Conservation (phyloP, 1,284 basidiomycete genomes). For the Xerocomus minutiporus region DNA sequence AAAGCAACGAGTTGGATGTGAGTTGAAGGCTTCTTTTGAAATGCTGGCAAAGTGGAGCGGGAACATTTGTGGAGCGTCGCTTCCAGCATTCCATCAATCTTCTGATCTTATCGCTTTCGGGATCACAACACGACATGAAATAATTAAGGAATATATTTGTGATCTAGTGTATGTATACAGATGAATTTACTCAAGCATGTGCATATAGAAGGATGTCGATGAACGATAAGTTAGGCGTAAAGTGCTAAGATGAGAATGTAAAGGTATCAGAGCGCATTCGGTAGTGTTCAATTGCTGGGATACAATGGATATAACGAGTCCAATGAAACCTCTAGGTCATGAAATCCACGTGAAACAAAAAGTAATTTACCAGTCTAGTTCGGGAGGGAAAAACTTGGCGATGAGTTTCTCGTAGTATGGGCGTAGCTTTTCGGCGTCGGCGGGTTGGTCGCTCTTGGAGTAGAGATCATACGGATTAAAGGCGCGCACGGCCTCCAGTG, state of each 20-base stretch:
- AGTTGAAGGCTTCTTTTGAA: not conserved
- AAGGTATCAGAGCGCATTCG: not conserved
- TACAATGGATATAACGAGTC: not conserved
- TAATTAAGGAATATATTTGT: not conserved
- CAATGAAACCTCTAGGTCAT: conserved; percentile 7
- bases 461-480: conserved; percentile 92
- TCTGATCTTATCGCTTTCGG: not conserved
- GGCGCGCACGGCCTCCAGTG: conserved; percentile 65
- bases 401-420: conserved; percentile 84
- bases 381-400: conserved; percentile 77
- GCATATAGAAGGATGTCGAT: not conserved
- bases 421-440: conserved; percentile 58
- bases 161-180: conserved; percentile 1
- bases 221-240: conserved; percentile 18
- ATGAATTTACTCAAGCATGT: conserved; percentile 3
- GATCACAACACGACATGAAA: not conserved
- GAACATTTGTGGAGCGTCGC: conserved; percentile 17
- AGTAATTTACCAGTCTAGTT: conserved; percentile 65
- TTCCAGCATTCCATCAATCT: not conserved
- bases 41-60: not conserved
- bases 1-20: not conserved
- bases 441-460: conserved; percentile 77
- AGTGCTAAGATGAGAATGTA: not conserved
- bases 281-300: not conserved
- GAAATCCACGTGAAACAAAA: not conserved